A percentile compares a stretch with the other conserved stretches of the same genome.
phyloP scores from a whole-genome alignment of 2,329 filamentous ascomycete species.

The Nemania sp. region DNA sequence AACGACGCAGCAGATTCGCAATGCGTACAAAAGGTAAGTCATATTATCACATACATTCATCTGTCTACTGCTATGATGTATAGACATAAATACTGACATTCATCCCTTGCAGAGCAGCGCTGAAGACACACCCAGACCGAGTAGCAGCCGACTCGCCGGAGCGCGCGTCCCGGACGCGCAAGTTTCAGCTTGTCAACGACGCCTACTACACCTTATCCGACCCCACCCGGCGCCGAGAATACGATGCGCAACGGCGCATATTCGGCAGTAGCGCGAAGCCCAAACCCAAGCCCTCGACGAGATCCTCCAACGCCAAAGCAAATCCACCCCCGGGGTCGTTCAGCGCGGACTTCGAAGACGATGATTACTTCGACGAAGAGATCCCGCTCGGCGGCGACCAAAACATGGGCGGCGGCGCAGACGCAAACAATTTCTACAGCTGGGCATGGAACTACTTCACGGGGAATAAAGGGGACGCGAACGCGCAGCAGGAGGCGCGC shows the following conservation, averaged over 20 bases:
- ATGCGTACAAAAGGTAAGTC: constrained; percentile 85
- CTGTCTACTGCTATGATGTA: background rate
- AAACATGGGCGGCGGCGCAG: constrained; percentile 37
- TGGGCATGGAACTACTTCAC: constrained; percentile 74
- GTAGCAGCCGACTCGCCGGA: constrained; percentile 84
- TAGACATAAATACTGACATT: constrained; percentile 3
- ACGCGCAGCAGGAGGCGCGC: constrained; percentile 46
- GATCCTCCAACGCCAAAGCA: constrained; percentile 33
- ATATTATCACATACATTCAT: too few species aligned
- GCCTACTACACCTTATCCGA: constrained; percentile 93
- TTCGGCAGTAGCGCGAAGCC: constrained; percentile 48
- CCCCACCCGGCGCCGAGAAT: constrained; percentile 73
- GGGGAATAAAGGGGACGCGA: constrained; percentile 38
- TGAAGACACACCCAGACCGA: constrained; percentile 93
- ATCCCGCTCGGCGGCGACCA: constrained; percentile 49
- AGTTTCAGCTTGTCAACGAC: constrained; percentile 90
- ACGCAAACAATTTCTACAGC: constrained; percentile 58
- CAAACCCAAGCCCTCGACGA: constrained; percentile 44
- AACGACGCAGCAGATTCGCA: constrained; percentile 80
- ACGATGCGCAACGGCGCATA: constrained; percentile 72
- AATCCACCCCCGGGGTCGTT: constrained; percentile 46
- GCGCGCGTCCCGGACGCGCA: constrained; percentile 76
- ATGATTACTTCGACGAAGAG: constrained; percentile 44
- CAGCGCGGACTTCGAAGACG: constrained; percentile 52
- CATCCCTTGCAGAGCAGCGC: constrained; percentile 69